Conservation (phyloP, 2,329 filamentous ascomycete species). For the Xylaria sp. region DNA sequence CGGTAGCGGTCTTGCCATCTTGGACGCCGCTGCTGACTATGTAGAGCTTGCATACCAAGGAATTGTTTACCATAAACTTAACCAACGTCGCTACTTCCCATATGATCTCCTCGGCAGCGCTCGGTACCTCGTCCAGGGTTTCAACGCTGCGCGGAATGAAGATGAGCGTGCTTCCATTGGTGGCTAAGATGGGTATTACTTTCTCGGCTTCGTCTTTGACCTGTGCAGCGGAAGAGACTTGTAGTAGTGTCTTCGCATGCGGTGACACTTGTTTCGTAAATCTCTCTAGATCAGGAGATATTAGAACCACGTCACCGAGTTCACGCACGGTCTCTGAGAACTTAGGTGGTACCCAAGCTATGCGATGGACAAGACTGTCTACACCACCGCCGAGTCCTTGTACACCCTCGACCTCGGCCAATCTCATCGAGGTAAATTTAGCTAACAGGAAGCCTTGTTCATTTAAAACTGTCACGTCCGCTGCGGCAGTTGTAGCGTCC, state of each 20-base stretch:
- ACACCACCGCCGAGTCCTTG: conserved; percentile 31
- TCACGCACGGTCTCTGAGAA: conserved; percentile 44
- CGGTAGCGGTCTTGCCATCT: conserved; percentile 20
- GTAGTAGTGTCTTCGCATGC: conserved; percentile 8
- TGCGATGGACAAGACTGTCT: conserved; percentile 50
- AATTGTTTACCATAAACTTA: conserved; percentile 9
- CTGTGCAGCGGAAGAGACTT: background rate
- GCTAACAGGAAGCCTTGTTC: conserved; percentile 46
- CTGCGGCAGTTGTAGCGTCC: conserved; percentile 42
- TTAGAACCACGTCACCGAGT: conserved; percentile 44
- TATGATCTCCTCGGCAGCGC: conserved; percentile 27
- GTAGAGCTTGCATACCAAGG: conserved; percentile 3
- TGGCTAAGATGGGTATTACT: background rate
- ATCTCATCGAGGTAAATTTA: conserved; percentile 50
- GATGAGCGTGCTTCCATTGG: conserved; percentile 12
- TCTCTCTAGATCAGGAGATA: conserved; percentile 39
- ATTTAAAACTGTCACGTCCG: conserved; percentile 43
- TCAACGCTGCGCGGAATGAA: conserved; percentile 12
- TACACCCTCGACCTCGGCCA: conserved; percentile 53
- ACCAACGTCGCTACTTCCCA: conserved; percentile 26
- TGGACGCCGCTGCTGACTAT: conserved; percentile 9
- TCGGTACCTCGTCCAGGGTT: conserved; percentile 20
- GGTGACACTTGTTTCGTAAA: conserved; percentile 13
- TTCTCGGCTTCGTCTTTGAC: background rate
- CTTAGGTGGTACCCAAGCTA: conserved; percentile 52